phyloP scores from a whole-genome alignment of 208 protist species.

The Crithidia sp. region DNA sequence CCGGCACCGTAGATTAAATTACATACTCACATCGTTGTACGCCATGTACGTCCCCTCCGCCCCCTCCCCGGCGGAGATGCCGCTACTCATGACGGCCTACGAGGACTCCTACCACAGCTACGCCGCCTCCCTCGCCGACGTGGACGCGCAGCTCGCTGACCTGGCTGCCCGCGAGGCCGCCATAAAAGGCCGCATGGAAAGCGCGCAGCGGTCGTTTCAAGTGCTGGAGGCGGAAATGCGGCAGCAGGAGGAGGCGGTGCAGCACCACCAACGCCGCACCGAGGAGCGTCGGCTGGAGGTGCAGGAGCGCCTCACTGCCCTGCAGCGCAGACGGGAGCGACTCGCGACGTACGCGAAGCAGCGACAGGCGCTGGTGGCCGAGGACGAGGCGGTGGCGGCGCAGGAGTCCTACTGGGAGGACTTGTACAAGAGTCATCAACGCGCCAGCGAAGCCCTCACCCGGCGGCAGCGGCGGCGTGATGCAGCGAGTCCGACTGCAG shows the following conservation, averaged over 20 bases:
- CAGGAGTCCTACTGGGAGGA: constrained; percentile 13
- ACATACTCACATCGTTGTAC: too few relatives aligned
- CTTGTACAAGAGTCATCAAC: not conserved
- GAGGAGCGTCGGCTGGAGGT: not conserved
- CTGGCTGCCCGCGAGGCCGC: not conserved
- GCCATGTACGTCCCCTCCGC: not conserved
- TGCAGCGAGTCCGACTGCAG: not conserved
- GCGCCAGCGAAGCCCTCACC: not conserved
- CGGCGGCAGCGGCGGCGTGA: not conserved
- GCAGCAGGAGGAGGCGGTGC: not conserved
- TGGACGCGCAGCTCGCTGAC: constrained; percentile 3
- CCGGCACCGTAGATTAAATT: too few relatives aligned
- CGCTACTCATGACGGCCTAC: constrained; percentile 17
- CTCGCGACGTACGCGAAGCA: not conserved
- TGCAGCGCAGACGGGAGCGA: not conserved
- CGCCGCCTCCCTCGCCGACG: constrained; percentile 3
- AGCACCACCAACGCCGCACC: not conserved
- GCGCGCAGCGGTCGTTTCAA: not conserved
- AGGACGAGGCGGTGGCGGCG: constrained; percentile 4
- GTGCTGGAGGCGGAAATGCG: constrained; percentile 1
- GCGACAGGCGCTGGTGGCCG: not conserved
- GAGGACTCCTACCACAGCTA: constrained; percentile 10
- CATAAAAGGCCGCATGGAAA: not conserved
- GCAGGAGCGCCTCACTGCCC: not conserved
- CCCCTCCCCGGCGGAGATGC: not conserved